Conservation (phyloP, 2,329 filamentous ascomycete genomes). For the Nigrospora oryzae region DNA sequence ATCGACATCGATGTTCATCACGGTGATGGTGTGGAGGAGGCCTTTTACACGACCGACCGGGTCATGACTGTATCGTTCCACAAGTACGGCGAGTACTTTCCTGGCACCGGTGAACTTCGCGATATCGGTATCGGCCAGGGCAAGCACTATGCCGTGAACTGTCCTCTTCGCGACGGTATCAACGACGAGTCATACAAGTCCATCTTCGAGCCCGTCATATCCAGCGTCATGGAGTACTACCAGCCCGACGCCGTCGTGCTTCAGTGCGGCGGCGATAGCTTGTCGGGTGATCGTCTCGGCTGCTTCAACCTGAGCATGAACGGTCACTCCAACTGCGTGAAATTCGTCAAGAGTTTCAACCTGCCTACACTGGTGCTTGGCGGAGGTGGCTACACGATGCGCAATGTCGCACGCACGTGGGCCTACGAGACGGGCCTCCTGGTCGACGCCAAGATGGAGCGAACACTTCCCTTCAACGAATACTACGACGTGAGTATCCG, state of each 20-base stretch:
- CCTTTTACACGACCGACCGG: conserved; percentile 85
- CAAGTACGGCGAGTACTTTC: conserved; percentile 96
- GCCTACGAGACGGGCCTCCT: conserved; percentile 91
- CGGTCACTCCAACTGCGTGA: conserved; percentile 90
- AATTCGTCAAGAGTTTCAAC: conserved; percentile 78
- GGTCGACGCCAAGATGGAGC: conserved; percentile 72
- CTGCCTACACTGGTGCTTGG: conserved; percentile 88
- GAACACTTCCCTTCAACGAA: conserved; percentile 89
- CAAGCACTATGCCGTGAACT: conserved; percentile 86
- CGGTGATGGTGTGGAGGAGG: conserved; percentile 86
- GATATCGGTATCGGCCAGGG: conserved; percentile 82
- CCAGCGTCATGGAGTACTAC: conserved; percentile 79
- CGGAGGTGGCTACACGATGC: conserved; percentile 92
- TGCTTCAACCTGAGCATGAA: conserved; percentile 98
- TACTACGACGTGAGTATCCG: conserved; percentile 66
- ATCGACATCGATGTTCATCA: conserved; percentile 95
- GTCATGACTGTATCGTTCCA: conserved; percentile 93
- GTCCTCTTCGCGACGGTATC: conserved; percentile 85
- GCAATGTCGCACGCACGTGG: conserved; percentile 95
- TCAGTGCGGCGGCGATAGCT: conserved; percentile 90
- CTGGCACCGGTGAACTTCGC: conserved; percentile 79
- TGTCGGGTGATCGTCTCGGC: conserved; percentile 88
- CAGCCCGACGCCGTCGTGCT: conserved; percentile 87
- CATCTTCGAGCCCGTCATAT: conserved; percentile 86
- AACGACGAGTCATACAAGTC: conserved; percentile 83